phyloP scores from a whole-genome alignment of 345 rosid genomes.

The Conringia planisiliqua region DNA sequence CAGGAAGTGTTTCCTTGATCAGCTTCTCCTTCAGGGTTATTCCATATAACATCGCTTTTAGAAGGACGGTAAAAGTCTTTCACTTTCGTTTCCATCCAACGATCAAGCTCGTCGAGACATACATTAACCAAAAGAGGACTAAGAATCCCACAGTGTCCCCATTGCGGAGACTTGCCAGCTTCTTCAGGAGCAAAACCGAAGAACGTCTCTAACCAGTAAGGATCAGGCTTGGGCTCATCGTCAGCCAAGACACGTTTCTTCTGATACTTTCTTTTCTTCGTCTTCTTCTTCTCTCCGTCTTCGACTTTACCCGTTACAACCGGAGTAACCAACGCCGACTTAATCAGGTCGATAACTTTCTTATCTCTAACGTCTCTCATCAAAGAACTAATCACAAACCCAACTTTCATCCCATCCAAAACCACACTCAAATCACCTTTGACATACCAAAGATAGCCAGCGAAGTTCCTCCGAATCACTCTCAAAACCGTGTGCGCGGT shows the following conservation, averaged over 20 bases:
- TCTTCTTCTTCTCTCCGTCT: constrained; percentile 65
- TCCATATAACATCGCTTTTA: constrained; percentile 91
- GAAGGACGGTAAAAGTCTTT: constrained; percentile 89
- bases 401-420: constrained; percentile 90
- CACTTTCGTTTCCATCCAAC: constrained; percentile 80
- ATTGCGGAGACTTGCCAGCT: constrained; percentile 79
- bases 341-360: constrained; percentile 86
- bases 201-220: constrained; percentile 94
- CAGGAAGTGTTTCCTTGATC: constrained; percentile 96
- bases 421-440: constrained; percentile 90
- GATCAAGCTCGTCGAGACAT: constrained; percentile 89
- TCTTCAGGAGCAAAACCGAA: constrained; percentile 98
- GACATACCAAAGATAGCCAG: constrained; percentile 88
- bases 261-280: constrained; percentile 87
- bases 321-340: constrained; percentile 73
- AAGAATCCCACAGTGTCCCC: constrained; percentile 97
- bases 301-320: constrained; percentile 59
- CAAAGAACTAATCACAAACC: constrained; percentile 73
- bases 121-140: constrained; percentile 87
- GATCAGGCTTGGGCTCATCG: constrained; percentile 98
- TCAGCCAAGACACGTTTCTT: constrained; percentile 93
- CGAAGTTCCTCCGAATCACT: constrained; percentile 86
- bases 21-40: constrained; percentile 84
- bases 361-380: constrained; percentile 96
- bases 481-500: constrained; percentile 79